Percentiles rank a stretch among this genome's conserved stretches.
Evolutionary conservation across 345 rosid genomes (phyloP).

Genomic region (Punica granatum): DNA sequence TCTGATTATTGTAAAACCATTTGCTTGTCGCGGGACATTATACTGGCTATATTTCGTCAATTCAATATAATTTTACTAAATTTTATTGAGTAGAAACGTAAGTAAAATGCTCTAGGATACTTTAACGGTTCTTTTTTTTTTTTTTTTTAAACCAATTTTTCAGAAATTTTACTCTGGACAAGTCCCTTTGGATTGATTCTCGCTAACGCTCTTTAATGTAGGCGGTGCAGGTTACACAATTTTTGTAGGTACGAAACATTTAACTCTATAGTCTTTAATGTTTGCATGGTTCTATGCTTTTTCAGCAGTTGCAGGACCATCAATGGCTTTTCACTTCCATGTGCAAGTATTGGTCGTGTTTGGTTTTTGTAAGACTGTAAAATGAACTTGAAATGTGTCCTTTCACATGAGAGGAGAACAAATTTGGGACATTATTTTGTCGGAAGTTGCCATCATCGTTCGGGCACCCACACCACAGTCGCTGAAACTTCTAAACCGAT

Average conservation of each 20-base stretch:
- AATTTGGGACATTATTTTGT: not conserved
- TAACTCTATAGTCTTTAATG: not conserved
- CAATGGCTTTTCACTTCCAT: not conserved
- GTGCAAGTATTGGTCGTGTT: not conserved
- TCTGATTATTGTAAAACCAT: too few species aligned
- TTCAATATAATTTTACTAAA: too few species aligned
- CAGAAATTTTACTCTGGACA: too few species aligned
- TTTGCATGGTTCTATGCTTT: not conserved
- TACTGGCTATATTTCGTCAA: too few species aligned
- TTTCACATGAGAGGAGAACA: not conserved
- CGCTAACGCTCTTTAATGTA: not conserved
- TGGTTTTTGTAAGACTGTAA: not conserved
- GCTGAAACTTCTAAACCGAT: too few species aligned
- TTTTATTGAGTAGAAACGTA: too few species aligned
- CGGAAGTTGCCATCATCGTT: not conserved
- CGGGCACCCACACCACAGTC: not conserved
- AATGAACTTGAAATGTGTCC: not conserved
- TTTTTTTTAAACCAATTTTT: too few species aligned
- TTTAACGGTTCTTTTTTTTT: too few species aligned
- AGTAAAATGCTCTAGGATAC: too few species aligned
- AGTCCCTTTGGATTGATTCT: too few species aligned
- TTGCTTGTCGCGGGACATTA: too few species aligned
- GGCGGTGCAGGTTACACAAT: not conserved
- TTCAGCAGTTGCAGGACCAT: not conserved
- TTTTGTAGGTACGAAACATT: not conserved